These are phyloP conservation scores for Musa schizocarpa DNA, from an alignment of 176 grass and related monocot species.

Conservation along the genomic window DNA sequence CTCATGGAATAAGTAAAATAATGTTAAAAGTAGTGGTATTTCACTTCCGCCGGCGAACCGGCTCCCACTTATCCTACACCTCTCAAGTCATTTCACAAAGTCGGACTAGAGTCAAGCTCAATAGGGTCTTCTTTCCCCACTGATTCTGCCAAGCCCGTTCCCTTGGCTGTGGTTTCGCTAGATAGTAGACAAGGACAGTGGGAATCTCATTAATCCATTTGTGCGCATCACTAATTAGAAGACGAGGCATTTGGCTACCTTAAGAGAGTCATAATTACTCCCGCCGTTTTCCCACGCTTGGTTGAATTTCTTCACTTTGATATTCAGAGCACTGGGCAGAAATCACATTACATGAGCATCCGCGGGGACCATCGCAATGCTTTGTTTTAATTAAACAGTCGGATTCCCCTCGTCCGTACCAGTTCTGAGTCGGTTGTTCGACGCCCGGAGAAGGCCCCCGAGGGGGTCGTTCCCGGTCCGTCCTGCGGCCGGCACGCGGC, in stretches of 20 bases:
- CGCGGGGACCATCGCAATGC: conserved; percentile 33
- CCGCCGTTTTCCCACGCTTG: conserved; percentile 34
- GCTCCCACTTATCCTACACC: no score
- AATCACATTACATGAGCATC: conserved; percentile 35
- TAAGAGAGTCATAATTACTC: conserved; percentile 93
- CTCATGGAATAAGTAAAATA: no score
- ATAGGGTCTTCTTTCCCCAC: no score
- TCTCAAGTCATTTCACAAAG: no score
- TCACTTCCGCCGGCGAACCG: no score
- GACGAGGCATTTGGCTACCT: conserved; percentile 57
- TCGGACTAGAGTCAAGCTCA: no score
- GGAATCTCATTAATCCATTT: conserved; percentile 10
- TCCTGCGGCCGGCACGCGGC: background rate
- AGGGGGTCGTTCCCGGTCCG: background rate
- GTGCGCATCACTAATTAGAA: conserved; percentile 39
- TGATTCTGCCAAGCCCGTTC: no score
- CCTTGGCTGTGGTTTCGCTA: no score
- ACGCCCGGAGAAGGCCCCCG: conserved; percentile 26
- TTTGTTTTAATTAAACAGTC: conserved; percentile 46
- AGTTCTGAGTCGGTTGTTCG: conserved; percentile 32
- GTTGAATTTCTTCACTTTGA: conserved; percentile 43
- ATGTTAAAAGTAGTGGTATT: no score
- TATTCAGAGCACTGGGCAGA: conserved; percentile 35
- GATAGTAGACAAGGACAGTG: conserved; percentile 1
- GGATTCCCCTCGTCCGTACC: conserved; percentile 34